Conservation (phyloP, 305 asterid genomes). For the Fraxinus sp. region DNA sequence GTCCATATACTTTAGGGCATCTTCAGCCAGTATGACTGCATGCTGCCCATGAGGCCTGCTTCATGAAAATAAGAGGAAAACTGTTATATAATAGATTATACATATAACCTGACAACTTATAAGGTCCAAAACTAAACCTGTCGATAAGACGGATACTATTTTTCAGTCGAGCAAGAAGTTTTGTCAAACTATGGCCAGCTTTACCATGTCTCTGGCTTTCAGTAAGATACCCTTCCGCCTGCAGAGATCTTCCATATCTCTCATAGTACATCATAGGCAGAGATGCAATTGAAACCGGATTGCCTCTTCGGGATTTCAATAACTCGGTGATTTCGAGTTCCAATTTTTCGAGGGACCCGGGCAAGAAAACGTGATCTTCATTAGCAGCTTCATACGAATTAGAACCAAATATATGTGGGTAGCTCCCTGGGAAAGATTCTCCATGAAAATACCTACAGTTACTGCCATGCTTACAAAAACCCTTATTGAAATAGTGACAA, state of each 20-base stretch:
- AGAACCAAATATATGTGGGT: slow-evolving; percentile 33
- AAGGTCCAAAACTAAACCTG: slow-evolving; percentile 32
- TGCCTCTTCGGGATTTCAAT: slow-evolving; percentile 59
- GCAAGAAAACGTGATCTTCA: slow-evolving; percentile 56
- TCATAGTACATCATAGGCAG: slow-evolving; percentile 78
- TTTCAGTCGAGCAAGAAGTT: slow-evolving; percentile 54
- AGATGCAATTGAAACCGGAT: slow-evolving; percentile 82
- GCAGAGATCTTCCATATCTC: slow-evolving; percentile 58
- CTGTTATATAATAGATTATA: neutral
- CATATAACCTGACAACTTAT: neutral
- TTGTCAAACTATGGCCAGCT: slow-evolving; percentile 42
- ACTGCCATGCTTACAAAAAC: slow-evolving; percentile 81
- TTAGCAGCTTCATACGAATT: slow-evolving; percentile 37
- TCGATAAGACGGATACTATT: slow-evolving; percentile 56
- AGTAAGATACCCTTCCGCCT: slow-evolving; percentile 52
- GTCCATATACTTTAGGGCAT: slow-evolving; percentile 61
- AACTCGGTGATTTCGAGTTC: slow-evolving; percentile 70
- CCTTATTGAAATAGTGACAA: slow-evolving; percentile 76
- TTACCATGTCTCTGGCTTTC: slow-evolving; percentile 55
- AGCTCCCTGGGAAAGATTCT: slow-evolving; percentile 42
- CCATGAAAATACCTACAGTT: slow-evolving; percentile 73
- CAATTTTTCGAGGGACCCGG: slow-evolving; percentile 62
- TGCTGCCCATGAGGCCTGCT: slow-evolving; percentile 97
- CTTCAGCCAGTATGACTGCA: slow-evolving; percentile 73
- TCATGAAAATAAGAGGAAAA: slow-evolving; percentile 2